Percentiles rank a stretch among this genome's conserved stretches.
These are phyloP conservation scores for Ceriops decandra DNA, from an alignment of 345 rosid species.

Conservation along the genomic window DNA sequence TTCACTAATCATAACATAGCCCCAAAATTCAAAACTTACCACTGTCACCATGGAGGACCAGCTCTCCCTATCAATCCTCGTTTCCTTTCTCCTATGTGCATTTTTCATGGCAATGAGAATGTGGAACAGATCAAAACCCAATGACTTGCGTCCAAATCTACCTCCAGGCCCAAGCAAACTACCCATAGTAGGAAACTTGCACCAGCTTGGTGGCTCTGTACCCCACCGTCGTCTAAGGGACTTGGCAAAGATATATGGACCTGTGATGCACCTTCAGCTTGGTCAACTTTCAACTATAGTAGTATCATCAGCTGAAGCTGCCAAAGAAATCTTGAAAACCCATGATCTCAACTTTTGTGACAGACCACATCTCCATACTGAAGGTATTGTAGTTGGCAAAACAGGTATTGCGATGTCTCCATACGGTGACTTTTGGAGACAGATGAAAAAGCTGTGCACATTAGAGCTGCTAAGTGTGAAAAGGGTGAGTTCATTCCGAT, in stretches of 20 bases:
- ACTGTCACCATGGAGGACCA: background rate
- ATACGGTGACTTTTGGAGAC: conserved; percentile 5
- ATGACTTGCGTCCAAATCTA: background rate
- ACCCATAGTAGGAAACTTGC: conserved; percentile 7
- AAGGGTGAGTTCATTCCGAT: background rate
- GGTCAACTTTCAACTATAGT: conserved; percentile 2
- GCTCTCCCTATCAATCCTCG: background rate
- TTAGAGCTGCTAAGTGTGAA: conserved; percentile 2
- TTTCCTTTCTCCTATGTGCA: background rate
- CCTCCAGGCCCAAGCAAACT: conserved; percentile 16
- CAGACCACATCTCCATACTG: background rate
- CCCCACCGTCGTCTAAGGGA: conserved; percentile 8
- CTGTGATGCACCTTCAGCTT: conserved; percentile 5
- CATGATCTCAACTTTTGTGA: background rate
- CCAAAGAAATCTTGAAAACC: conserved; percentile 5
- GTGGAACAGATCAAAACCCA: background rate
- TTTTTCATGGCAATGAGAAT: background rate
- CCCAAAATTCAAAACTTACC: background rate
- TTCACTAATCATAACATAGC: background rate
- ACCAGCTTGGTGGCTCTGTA: background rate
- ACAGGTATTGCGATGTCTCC: background rate
- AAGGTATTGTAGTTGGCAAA: background rate
- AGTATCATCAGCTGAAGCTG: conserved; percentile 2
- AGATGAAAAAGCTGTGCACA: background rate
- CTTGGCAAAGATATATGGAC: conserved; percentile 4